These are phyloP conservation scores for Angomonas ambiguus DNA, from an alignment of 208 protist species.

Conservation along the genomic window DNA sequence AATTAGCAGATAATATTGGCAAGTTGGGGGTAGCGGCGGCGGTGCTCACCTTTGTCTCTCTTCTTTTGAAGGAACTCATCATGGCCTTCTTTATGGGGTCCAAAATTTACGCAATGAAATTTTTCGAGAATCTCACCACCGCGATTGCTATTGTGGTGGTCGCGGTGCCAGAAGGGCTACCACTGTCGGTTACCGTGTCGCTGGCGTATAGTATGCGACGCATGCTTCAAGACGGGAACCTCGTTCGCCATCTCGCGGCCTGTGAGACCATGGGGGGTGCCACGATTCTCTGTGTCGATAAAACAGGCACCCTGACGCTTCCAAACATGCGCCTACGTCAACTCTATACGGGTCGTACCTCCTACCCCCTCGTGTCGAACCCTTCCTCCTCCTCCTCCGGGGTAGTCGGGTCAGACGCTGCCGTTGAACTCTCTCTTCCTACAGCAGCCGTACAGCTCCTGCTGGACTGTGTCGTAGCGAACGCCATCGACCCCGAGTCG, in stretches of 20 bases:
- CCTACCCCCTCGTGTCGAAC: neutral
- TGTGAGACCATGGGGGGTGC: constrained; percentile 97
- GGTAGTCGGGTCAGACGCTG: neutral
- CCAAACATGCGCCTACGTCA: constrained; percentile 88
- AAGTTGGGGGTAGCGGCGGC: constrained; percentile 79
- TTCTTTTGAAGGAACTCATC: constrained; percentile 73
- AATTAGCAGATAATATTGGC: constrained; percentile 84
- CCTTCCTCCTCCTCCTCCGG: neutral
- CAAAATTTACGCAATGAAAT: constrained; percentile 60
- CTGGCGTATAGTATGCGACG: constrained; percentile 95
- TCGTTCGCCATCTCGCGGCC: constrained; percentile 92
- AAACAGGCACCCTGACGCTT: constrained; percentile 92
- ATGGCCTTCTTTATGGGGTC: constrained; percentile 19
- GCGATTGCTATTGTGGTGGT: constrained; percentile 97
- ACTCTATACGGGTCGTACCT: constrained; percentile 35
- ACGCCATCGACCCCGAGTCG: constrained; percentile 52
- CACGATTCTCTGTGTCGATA: constrained; percentile 93
- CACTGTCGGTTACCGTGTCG: constrained; percentile 96
- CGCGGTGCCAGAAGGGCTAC: constrained; percentile 96
- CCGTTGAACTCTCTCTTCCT: constrained; percentile 19
- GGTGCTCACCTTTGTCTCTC: constrained; percentile 60
- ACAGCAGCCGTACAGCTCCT: constrained; percentile 29
- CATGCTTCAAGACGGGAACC: constrained; percentile 94
- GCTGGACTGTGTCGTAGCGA: constrained; percentile 61
- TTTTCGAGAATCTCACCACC: constrained; percentile 88